Evolutionary conservation across 176 grass and related monocot genomes (phyloP), one percentile per base, ranked within the genome.

Genomic region (Zoysia japonica): DNA sequence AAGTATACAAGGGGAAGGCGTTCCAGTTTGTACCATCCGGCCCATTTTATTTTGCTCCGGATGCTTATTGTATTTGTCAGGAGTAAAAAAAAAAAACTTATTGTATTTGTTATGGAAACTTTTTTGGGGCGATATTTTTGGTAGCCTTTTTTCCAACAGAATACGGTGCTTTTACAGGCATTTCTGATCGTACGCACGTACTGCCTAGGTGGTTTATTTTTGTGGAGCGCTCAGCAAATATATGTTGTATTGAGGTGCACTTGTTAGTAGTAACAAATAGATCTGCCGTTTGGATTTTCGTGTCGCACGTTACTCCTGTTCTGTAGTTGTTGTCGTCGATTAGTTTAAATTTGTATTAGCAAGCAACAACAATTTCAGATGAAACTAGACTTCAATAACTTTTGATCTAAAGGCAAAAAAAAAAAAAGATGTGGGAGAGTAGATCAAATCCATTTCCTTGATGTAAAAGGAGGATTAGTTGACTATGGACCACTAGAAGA

Each of bases 41-140:
- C 11, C 10, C 41, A 49, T 59, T 62, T 46, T n/a, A 59, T 80
- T 84, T 65, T 71, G 41, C 68, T 80, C 50, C 9, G 38, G 76
- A 71, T 70, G 82, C 49, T 19, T 70, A 47, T 77, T 87, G 43
- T 62, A 78, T 80, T 63, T 48, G 10, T 47, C 55, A 9, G 28
- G 28, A 28, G 28, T 28, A 28, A 28, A 28, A 28, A 28, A 28
- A 28, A 28, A 28, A 28, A 28, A 28, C 49, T 19, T 70, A 47
- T 77, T 87, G 43, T 62, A 78, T 80, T 63, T 48, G 10, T 47
- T 71, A 70, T 80, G 60, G 56, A 45, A 80, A 45, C 19, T 60
- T 81, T 16, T 46, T 19, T 43, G 39, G 61, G 63, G 17, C 17
- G 9, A 2, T 75, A 5, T 75, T 86, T 86, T 49, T 77, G 44